Evolutionary conservation across 345 rosid genomes (phyloP), one percentile per base, ranked within the genome.

Genomic region (Syzygium oleosum): DNA sequence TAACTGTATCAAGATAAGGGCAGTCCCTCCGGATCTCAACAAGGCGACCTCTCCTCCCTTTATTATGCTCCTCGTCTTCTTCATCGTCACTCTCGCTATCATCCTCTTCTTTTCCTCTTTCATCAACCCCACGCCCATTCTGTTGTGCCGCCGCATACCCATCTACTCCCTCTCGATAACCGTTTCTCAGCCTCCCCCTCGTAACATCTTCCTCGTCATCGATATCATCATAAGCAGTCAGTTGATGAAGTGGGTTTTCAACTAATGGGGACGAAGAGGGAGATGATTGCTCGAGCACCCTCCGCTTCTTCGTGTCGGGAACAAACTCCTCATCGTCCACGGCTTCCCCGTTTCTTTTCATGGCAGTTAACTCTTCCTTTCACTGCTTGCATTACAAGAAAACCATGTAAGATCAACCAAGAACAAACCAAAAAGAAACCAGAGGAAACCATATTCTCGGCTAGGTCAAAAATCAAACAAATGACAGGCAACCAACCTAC

Each of bases 1-100:
- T 98, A n/a, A 98, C 99, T 11, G 99, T 95, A 88, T 98, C 99
- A 17, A 97, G 96, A 89, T 98, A 98, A 55, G 99, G 99, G 87
- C 99, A 98, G 84, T 98, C 98, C 91, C 96, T 96, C 41, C 98
- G 94, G 51, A 96, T 92, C 92, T 94, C 99, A 88, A 94, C 91
- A 85, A 90, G 91, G 87, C 95, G 95, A 89, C 87, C 89, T 59
- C 88, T 92, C 63, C 84, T 95, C 84, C 89, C 94, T 22, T 87
- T 88, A 17, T 91, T 90, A 31, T 25, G 3, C 23, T 86, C 89
- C 22, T 90, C 94, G 1, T 93, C 94, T 3, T 87, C 92, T 51
- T 91, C 91, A 4, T 89, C 93, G 15, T 90, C 88, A 92, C 93
- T n/a, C 68, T 89, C 90, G 54, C 86, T 89, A 23, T 92, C 92